Conservation (phyloP, 108 stramenopile species). For the Cyclotella kingstonii region DNA sequence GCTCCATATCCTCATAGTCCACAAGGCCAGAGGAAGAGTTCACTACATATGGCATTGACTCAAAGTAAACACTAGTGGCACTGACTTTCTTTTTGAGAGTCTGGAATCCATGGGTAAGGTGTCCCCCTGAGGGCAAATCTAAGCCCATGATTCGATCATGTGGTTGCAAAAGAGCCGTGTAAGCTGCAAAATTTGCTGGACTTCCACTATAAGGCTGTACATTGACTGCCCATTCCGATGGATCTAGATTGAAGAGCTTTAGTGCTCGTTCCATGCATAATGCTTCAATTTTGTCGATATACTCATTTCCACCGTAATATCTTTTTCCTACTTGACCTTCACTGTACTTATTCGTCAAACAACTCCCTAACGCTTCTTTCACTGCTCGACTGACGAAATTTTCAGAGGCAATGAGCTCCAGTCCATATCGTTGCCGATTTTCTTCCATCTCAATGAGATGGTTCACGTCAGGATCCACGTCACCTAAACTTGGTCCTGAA, state of each 20-base stretch:
- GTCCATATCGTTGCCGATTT: slow-evolving; percentile 79
- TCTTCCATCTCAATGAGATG: slow-evolving; percentile 78
- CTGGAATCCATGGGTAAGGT: slow-evolving; percentile 98
- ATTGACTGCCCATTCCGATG: slow-evolving; percentile 97
- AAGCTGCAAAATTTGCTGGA: slow-evolving; percentile 99
- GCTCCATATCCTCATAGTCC: slow-evolving; percentile 96
- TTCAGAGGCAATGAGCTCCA: slow-evolving; percentile 99
- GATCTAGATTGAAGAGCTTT: slow-evolving; percentile 77
- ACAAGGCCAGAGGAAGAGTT: slow-evolving; percentile 87
- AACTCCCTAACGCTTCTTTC: slow-evolving; percentile 92
- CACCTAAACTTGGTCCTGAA: slow-evolving; percentile 10
- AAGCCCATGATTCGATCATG: slow-evolving; percentile 99
- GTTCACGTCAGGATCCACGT: slow-evolving; percentile 70
- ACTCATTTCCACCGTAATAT: slow-evolving; percentile 98
- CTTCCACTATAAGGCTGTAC: slow-evolving; percentile 95
- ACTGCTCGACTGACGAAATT: slow-evolving; percentile 97
- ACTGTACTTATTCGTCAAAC: slow-evolving; percentile 99
- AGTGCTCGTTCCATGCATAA: slow-evolving; percentile 94
- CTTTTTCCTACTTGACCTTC: slow-evolving; percentile 96
- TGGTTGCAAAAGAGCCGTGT: slow-evolving; percentile 94
- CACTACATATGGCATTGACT: slow-evolving; percentile 98
- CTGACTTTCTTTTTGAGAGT: slow-evolving; percentile 96
- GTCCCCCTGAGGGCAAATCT: slow-evolving; percentile 98
- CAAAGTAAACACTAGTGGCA: slow-evolving; percentile 99
- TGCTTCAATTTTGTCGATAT: slow-evolving; percentile 95